phyloP scores from a whole-genome alignment of 2,329 filamentous ascomycete species.

The Amauroascus niger region DNA sequence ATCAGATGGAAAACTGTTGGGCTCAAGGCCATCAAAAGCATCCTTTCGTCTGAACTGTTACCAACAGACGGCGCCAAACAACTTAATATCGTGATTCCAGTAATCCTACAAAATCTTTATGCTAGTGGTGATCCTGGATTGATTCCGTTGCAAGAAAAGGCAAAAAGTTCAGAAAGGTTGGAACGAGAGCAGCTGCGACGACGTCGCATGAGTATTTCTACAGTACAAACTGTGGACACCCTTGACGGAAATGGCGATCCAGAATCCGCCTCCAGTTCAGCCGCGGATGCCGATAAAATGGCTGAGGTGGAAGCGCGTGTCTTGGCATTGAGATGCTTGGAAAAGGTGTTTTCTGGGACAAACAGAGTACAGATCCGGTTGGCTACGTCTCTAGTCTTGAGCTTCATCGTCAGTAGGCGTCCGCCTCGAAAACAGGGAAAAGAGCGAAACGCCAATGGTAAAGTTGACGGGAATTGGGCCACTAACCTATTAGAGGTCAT shows the following conservation, averaged over 20 bases:
- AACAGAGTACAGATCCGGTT: conserved; percentile 72
- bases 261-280: conserved; percentile 59
- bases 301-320: conserved; percentile 83
- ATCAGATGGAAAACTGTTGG: conserved; percentile 69
- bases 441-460: conserved; percentile 34
- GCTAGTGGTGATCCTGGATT: conserved; percentile 62
- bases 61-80: conserved; percentile 66
- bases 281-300: conserved; percentile 76
- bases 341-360: conserved; percentile 69
- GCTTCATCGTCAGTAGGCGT: conserved; percentile 55
- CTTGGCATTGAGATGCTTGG: conserved; percentile 73
- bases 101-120: conserved; percentile 79
- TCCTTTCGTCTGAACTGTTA: conserved; percentile 70
- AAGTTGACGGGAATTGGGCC: conserved; percentile 60
- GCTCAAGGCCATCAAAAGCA: conserved; percentile 66
- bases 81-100: conserved; percentile 67
- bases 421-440: conserved; percentile 44
- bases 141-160: conserved; percentile 55
- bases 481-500: conserved; percentile 70
- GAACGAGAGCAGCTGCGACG: conserved; percentile 55
- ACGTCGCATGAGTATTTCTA: conserved; percentile 68
- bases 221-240: conserved; percentile 61
- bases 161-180: conserved; percentile 57
- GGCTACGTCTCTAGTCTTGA: conserved; percentile 63
- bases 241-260: conserved; percentile 52